phyloP scores from a whole-genome alignment of 208 protist species.

The Trypanosoma boissoni region DNA sequence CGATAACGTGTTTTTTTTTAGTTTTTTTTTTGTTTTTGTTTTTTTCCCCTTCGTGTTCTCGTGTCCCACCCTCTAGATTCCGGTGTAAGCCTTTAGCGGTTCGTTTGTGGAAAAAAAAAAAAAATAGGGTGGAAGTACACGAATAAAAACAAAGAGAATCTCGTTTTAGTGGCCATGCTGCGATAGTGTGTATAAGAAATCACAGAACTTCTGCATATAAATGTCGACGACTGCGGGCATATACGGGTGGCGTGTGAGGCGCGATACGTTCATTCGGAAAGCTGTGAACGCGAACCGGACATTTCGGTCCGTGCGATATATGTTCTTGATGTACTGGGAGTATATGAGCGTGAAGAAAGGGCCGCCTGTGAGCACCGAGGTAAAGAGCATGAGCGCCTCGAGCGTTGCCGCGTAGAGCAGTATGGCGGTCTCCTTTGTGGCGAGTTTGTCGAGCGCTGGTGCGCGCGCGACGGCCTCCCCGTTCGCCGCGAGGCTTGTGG shows the following conservation, averaged over 20 bases:
- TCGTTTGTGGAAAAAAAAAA: too few relatives aligned
- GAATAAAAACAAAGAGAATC: neutral
- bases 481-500: constrained; percentile 29
- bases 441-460: constrained; percentile 31
- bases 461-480: neutral
- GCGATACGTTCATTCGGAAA: constrained; percentile 59
- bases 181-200: constrained; percentile 42
- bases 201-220: constrained; percentile 65
- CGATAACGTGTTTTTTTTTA: neutral
- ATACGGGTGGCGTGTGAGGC: constrained; percentile 28
- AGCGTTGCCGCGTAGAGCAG: constrained; percentile 45
- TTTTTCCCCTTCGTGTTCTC: neutral
- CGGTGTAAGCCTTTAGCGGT: too few relatives aligned
- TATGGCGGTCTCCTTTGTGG: constrained; percentile 30
- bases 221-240: constrained; percentile 46
- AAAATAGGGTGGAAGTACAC: too few relatives aligned
- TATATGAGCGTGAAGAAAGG: constrained; percentile 71
- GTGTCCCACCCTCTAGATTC: too few relatives aligned
- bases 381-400: constrained; percentile 69
- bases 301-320: constrained; percentile 67
- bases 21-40: neutral
- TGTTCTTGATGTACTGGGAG: constrained; percentile 74
- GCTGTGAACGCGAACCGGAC: constrained; percentile 61
- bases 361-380: constrained; percentile 63
- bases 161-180: constrained; percentile 26